Percentiles rank a stretch among this genome's conserved stretches.
phyloP scores from a whole-genome alignment of 1,139 yeast species.

The Blastobotrys arbuscula region DNA sequence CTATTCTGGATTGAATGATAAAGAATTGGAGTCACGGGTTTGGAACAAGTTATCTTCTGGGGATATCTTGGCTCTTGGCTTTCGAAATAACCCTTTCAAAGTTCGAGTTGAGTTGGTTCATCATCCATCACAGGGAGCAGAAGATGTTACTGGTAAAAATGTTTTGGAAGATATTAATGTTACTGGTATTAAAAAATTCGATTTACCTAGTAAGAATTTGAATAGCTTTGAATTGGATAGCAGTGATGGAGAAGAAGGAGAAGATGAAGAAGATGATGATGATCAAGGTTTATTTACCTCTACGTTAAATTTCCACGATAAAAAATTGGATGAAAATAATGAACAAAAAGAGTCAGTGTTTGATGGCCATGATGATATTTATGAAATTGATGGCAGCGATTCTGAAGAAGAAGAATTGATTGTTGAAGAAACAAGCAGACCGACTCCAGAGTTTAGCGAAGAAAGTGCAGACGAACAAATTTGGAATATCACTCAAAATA shows the following conservation, averaged over 20 bases:
- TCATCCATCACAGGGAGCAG: no score
- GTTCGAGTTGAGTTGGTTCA: neutral
- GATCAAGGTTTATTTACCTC: neutral
- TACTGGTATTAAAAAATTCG: no score
- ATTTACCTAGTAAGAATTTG: no score
- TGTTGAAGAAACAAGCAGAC: no score
- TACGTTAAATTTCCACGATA: neutral
- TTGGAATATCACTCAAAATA: no score
- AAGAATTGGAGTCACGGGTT: neutral
- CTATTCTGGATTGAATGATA: conserved; percentile 18
- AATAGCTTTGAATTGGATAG: no score
- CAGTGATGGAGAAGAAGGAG: neutral
- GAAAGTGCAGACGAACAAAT: no score
- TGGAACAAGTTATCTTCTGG: neutral
- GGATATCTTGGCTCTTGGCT: neutral
- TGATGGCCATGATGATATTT: no score
- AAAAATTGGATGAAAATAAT: no score
- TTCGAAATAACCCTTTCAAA: neutral
- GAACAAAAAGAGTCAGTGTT: conserved; percentile 9
- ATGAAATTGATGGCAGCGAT: neutral
- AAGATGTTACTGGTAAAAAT: no score
- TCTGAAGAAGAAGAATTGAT: neutral
- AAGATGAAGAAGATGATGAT: neutral
- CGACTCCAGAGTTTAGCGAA: no score
- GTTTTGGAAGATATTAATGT: no score